phyloP scores from a whole-genome alignment of 805 yeast species.

The Barnettozyma sucrosica region DNA sequence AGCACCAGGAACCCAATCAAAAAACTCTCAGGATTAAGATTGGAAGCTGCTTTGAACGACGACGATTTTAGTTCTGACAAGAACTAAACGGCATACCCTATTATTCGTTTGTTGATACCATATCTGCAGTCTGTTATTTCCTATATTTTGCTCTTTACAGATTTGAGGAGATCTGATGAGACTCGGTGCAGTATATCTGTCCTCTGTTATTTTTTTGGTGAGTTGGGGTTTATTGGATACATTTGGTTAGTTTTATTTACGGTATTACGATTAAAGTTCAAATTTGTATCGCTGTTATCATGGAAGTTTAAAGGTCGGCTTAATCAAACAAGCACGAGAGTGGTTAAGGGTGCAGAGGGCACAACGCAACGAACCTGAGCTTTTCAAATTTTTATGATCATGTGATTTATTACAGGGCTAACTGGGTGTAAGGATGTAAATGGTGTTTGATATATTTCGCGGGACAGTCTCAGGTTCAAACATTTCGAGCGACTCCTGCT shows the following conservation, averaged over 20 bases:
- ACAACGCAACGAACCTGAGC: too few species aligned
- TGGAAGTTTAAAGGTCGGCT: too few species aligned
- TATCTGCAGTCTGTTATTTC: too few species aligned
- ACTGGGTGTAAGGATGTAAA: conserved; percentile 1
- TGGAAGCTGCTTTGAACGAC: conserved; percentile 18
- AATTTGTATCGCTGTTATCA: not conserved
- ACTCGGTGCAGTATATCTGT: not conserved
- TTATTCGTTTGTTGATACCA: not conserved
- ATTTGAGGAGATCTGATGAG: not conserved
- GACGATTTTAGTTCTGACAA: not conserved
- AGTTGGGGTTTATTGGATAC: not conserved
- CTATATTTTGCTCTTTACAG: not conserved
- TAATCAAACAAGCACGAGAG: too few species aligned
- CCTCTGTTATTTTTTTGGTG: not conserved
- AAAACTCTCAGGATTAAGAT: conserved; percentile 23
- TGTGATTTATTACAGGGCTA: conserved; percentile 1
- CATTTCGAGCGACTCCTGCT: not conserved
- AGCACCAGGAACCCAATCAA: conserved; percentile 22
- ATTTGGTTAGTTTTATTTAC: not conserved
- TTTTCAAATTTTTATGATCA: not conserved
- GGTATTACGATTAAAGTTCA: not conserved
- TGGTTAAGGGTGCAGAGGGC: too few species aligned
- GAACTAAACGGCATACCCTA: not conserved
- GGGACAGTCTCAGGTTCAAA: not conserved
- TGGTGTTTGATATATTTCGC: not conserved